These are phyloP conservation scores for Syzygium malaccense DNA, from an alignment of 441 rosid genomes.

Conservation along the genomic window DNA sequence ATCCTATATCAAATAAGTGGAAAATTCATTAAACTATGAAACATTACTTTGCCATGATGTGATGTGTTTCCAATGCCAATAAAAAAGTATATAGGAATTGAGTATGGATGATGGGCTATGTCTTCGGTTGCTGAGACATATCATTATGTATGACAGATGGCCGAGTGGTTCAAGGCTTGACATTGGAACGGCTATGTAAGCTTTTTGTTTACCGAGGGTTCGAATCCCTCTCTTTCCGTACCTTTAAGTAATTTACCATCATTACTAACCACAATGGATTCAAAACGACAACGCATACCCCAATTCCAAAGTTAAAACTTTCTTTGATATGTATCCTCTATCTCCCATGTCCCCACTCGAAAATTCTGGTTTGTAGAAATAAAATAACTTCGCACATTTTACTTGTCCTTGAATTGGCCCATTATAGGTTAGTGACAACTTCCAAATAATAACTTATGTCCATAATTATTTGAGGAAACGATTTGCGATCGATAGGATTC, in stretches of 20 bases:
- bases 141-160: background rate
- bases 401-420: background rate
- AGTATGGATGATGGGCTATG: background rate
- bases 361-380: accelerated
- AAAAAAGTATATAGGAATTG: background rate
- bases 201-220: background rate
- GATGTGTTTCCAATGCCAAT: background rate
- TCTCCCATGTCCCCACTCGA: background rate
- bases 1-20: background rate
- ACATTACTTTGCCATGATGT: background rate
- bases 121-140: background rate
- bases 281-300: background rate
- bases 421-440: background rate
- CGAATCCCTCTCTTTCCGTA: background rate
- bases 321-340: background rate
- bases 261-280: background rate
- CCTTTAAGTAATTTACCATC: background rate
- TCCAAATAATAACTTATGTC: background rate
- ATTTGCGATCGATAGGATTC: background rate
- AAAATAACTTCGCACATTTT: background rate
- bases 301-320: background rate
- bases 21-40: too few relatives aligned
- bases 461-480: background rate
- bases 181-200: too few relatives aligned
- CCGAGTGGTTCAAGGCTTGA: background rate